phyloP scores from a whole-genome alignment of 371 early-diverging fungal species.

The Mortierella sp. region DNA sequence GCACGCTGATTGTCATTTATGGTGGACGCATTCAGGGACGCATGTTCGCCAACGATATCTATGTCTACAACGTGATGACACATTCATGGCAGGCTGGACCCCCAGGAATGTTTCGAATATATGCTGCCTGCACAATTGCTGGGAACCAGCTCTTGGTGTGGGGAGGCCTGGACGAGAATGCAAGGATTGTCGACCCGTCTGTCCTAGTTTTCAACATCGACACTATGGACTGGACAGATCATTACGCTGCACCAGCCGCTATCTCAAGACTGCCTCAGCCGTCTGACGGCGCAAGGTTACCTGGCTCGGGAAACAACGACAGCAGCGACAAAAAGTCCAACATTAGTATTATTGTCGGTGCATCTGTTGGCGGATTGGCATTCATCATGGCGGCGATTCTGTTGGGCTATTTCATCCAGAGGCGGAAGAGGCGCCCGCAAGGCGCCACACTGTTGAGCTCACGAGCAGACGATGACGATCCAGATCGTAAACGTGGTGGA shows the following conservation, averaged over 20 bases:
- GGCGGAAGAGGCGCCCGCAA: neutral
- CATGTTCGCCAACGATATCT: slow-evolving; percentile 9
- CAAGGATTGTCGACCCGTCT: neutral
- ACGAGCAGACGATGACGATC: slow-evolving; percentile 11
- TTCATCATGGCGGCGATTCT: slow-evolving; percentile 6
- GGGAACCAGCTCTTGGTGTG: slow-evolving; percentile 21
- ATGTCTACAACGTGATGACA: slow-evolving; percentile 8
- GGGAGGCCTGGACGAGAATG: slow-evolving; percentile 18
- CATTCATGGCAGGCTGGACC: slow-evolving; percentile 10
- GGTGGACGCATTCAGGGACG: slow-evolving; percentile 4
- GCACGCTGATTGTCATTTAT: slow-evolving; percentile 13
- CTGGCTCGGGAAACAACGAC: neutral
- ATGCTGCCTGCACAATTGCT: slow-evolving; percentile 14
- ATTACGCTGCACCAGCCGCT: slow-evolving; percentile 1
- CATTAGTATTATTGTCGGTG: slow-evolving; percentile 15
- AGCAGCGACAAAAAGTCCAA: neutral
- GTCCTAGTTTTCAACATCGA: slow-evolving; percentile 18
- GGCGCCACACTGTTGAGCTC: neutral
- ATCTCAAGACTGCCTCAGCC: neutral
- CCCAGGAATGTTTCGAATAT: slow-evolving; percentile 6
- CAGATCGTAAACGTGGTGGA: neutral
- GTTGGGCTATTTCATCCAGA: neutral
- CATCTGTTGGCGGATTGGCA: slow-evolving; percentile 15
- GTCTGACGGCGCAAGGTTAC: neutral
- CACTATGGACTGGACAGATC: neutral